Conservation (phyloP, 2,329 filamentous ascomycete genomes). For the Trichoderma endophyticum region DNA sequence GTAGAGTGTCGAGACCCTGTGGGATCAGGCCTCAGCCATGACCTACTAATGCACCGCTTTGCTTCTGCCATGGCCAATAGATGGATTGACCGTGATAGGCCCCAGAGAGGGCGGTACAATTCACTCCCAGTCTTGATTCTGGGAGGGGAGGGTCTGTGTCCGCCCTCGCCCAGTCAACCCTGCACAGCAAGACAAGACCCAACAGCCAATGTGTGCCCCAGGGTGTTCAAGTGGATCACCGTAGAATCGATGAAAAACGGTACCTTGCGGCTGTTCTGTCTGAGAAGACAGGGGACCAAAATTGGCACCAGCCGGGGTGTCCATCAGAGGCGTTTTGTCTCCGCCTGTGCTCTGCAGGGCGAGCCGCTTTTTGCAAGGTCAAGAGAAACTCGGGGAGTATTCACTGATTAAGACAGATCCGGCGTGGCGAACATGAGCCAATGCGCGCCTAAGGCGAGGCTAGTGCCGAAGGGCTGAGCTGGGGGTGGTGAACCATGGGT, state of each 20-base stretch:
- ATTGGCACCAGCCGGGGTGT: slow-evolving; percentile 20
- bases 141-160: slow-evolving; percentile 34
- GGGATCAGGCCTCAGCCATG: slow-evolving; percentile 25
- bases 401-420: slow-evolving; percentile 17
- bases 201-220: slow-evolving; percentile 14
- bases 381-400: slow-evolving; percentile 17
- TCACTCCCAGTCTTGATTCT: slow-evolving; percentile 28
- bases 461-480: slow-evolving; percentile 19
- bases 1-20: slow-evolving; percentile 26
- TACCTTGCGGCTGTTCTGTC: slow-evolving; percentile 31
- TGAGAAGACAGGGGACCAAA: slow-evolving; percentile 25
- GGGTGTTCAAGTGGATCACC: slow-evolving; percentile 26
- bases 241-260: slow-evolving; percentile 30
- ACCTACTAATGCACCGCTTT: slow-evolving; percentile 28
- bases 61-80: slow-evolving; percentile 31
- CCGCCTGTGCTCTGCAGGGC: slow-evolving; percentile 22
- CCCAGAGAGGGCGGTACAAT: slow-evolving; percentile 28
- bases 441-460: slow-evolving; percentile 9
- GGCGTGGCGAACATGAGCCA: slow-evolving; percentile 19
- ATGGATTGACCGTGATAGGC: slow-evolving; percentile 31
- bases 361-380: slow-evolving; percentile 11
- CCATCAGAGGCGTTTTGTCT: slow-evolving; percentile 20
- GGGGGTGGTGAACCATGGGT: not conserved
- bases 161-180: slow-evolving; percentile 26
- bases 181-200: slow-evolving; percentile 15